phyloP scores from a whole-genome alignment of 768 basidiomycete species.

The Xerocomellus intermedius region DNA sequence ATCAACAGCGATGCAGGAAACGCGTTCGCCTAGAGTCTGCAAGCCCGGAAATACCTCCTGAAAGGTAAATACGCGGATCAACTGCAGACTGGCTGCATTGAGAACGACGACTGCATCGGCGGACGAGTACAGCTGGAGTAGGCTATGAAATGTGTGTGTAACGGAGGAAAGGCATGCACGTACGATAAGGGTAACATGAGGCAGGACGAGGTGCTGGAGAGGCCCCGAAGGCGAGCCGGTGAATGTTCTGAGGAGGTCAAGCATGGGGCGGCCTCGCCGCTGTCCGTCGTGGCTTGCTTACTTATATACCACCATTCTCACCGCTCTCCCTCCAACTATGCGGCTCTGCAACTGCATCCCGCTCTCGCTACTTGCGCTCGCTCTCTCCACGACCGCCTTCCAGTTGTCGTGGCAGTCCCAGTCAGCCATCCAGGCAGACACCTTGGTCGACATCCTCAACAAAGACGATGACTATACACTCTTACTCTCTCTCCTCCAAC shows the following conservation, averaged over 20 bases:
- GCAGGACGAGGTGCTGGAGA: slow-evolving; percentile 57
- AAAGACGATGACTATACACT: slow-evolving; percentile 75
- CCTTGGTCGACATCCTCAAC: slow-evolving; percentile 77
- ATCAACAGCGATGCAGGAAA: slow-evolving; percentile 70
- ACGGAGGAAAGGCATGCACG: slow-evolving; percentile 25
- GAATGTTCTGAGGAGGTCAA: slow-evolving; percentile 46
- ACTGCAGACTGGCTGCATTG: slow-evolving; percentile 61
- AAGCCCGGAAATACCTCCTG: slow-evolving; percentile 78
- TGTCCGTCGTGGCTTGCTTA: slow-evolving; percentile 4
- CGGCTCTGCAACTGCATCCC: slow-evolving; percentile 35
- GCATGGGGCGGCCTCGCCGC: slow-evolving; percentile 35
- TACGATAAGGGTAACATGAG: slow-evolving; percentile 58
- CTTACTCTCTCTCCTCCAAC: slow-evolving; percentile 75
- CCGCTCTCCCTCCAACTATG: slow-evolving; percentile 24
- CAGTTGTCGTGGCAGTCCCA: slow-evolving; percentile 27
- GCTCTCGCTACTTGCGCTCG: slow-evolving; percentile 32
- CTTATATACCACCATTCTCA: slow-evolving; percentile 5
- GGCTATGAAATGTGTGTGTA: not conserved
- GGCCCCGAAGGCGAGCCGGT: slow-evolving; percentile 52
- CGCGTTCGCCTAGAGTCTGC: slow-evolving; percentile 39
- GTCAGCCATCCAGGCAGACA: slow-evolving; percentile 40
- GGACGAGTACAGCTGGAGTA: slow-evolving; percentile 64
- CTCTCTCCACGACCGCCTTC: slow-evolving; percentile 12
- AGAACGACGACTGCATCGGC: slow-evolving; percentile 69
- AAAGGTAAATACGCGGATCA: slow-evolving; percentile 72